Conservation (phyloP, 2,329 filamentous ascomycete genomes). For the Myriosclerotinia curreyana region DNA sequence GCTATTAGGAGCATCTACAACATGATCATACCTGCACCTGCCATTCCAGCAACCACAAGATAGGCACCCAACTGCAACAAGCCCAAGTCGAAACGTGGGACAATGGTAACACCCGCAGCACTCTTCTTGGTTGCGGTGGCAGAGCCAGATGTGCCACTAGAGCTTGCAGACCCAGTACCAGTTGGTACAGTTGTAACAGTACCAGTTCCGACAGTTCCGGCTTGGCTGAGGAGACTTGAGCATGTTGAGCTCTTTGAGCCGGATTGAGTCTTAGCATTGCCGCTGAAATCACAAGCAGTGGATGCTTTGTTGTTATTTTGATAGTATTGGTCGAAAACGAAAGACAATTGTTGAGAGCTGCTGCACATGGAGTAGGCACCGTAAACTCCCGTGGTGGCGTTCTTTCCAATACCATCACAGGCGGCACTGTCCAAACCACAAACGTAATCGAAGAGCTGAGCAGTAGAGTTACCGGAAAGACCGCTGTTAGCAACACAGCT, state of each 20-base stretch:
- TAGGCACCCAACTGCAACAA: slow-evolving; percentile 50
- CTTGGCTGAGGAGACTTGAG: slow-evolving; percentile 56
- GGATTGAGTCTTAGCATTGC: slow-evolving; percentile 56
- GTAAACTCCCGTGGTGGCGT: slow-evolving; percentile 66
- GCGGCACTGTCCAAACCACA: slow-evolving; percentile 57
- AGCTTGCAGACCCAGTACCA: slow-evolving; percentile 37
- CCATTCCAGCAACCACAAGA: slow-evolving; percentile 48
- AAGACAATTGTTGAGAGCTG: slow-evolving; percentile 66
- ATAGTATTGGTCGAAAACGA: slow-evolving; percentile 73
- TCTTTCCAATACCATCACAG: slow-evolving; percentile 67
- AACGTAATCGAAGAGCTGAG: slow-evolving; percentile 69
- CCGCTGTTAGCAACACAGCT: slow-evolving; percentile 63
- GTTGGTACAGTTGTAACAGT: slow-evolving; percentile 50
- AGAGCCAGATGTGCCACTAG: slow-evolving; percentile 33
- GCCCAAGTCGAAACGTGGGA: slow-evolving; percentile 46
- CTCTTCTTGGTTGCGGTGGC: slow-evolving; percentile 26
- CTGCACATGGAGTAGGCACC: slow-evolving; percentile 78
- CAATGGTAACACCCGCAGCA: slow-evolving; percentile 44
- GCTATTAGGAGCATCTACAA: slow-evolving; percentile 43
- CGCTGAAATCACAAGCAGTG: slow-evolving; percentile 68
- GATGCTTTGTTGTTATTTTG: slow-evolving; percentile 50
- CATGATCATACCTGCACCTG: slow-evolving; percentile 54
- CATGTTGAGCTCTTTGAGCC: slow-evolving; percentile 52
- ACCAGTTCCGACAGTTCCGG: slow-evolving; percentile 59
- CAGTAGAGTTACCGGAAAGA: slow-evolving; percentile 58